Conservation (phyloP, 208 protist species). For the Sergeia podlipaevii region DNA sequence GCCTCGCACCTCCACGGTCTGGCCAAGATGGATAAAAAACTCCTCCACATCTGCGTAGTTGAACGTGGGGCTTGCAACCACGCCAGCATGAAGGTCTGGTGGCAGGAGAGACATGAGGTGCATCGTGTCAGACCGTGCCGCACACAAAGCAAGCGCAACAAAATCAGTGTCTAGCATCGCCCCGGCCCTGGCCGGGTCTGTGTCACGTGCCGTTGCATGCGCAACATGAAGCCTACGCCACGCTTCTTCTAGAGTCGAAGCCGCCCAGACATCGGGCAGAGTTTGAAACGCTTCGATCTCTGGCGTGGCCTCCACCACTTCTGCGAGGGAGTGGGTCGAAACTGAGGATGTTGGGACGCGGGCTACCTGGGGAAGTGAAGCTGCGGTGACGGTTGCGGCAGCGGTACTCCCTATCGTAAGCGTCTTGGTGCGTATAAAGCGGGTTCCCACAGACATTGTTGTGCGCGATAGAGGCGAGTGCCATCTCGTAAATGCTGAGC, state of each 20-base stretch:
- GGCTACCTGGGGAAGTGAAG: no score
- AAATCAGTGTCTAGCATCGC: slow-evolving; percentile 53
- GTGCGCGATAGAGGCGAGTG: no score
- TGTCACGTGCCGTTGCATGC: not conserved
- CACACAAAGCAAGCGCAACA: slow-evolving; percentile 46
- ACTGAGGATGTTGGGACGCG: no score
- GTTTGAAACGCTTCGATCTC: slow-evolving; percentile 37
- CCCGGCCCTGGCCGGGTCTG: slow-evolving; percentile 22
- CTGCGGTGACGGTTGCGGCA: no score
- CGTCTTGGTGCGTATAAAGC: no score
- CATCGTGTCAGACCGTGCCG: slow-evolving; percentile 55
- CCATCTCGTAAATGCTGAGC: no score
- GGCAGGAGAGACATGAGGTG: slow-evolving; percentile 63
- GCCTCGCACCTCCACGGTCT: slow-evolving; percentile 75
- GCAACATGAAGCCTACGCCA: slow-evolving; percentile 48
- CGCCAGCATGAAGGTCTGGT: slow-evolving; percentile 30
- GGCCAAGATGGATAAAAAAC: slow-evolving; percentile 71
- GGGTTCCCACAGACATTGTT: no score
- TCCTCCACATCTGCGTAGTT: slow-evolving; percentile 53
- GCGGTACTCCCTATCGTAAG: no score
- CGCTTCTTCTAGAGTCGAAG: slow-evolving; percentile 39
- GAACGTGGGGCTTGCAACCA: slow-evolving; percentile 44
- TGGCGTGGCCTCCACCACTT: slow-evolving; percentile 11
- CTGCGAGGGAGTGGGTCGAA: no score
- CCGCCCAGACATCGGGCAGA: slow-evolving; percentile 42